Conservation (phyloP, 768 basidiomycete species). For the Mycena olivaceomarginata region DNA sequence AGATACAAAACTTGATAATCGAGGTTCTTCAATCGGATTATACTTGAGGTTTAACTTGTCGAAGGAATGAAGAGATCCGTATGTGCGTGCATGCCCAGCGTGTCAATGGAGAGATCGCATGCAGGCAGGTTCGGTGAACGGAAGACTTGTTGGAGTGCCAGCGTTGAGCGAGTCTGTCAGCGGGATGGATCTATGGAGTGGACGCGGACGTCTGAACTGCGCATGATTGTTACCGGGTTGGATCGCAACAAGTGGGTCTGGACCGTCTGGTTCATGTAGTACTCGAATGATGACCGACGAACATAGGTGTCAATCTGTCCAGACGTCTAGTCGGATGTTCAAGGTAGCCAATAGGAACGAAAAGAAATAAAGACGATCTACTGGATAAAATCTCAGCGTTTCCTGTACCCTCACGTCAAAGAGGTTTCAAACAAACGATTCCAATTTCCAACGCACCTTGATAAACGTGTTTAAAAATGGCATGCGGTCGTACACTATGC, state of each 20-base stretch:
- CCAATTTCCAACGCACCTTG: too few relatives aligned
- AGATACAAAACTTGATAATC: constrained; percentile 93
- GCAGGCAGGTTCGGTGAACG: constrained; percentile 95
- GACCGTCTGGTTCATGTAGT: constrained; percentile 97
- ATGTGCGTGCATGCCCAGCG: constrained; percentile 96
- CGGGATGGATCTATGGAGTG: not conserved
- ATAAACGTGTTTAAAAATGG: too few relatives aligned
- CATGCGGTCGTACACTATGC: too few relatives aligned
- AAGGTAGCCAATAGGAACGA: not conserved
- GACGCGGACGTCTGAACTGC: constrained; percentile 79
- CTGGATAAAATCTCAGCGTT: too few relatives aligned
- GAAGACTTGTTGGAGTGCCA: constrained; percentile 95
- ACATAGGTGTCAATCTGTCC: constrained; percentile 99
- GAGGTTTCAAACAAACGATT: too few relatives aligned
- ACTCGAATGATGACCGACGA: constrained; percentile 86
- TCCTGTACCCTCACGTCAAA: too few relatives aligned
- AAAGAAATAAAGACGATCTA: constrained; percentile 68
- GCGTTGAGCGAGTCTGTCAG: constrained; percentile 61
- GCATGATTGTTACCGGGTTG: constrained; percentile 98
- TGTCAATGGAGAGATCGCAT: constrained; percentile 98
- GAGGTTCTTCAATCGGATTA: constrained; percentile 95
- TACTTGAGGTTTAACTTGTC: constrained; percentile 99
- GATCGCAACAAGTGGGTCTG: constrained; percentile 92
- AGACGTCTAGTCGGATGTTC: constrained; percentile 72
- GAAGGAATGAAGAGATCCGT: constrained; percentile 88